Base-by-base conservation (phyloP, 179 eudicot genomes). In the Silene coronaria region DNA sequence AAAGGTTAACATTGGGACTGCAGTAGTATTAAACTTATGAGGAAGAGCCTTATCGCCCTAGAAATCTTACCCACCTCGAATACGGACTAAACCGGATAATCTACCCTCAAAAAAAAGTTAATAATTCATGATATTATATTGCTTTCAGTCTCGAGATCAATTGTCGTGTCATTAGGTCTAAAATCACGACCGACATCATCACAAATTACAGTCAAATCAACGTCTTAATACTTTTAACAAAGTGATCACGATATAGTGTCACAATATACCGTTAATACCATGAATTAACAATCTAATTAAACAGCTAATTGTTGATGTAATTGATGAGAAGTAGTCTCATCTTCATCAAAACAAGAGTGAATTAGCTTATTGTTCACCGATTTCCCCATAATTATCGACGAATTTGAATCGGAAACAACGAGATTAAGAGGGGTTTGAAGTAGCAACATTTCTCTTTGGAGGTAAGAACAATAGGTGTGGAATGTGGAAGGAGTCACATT, bases 401-500 rank as follows among this genome's bases (percentile, higher is more conserved):
- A 45, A 73, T 70, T 75, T 24, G 85, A 65, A 17, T 77, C 73
- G 16, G 81, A 59, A 62, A 58, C 42, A n/a, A 70, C 63, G 24
- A 73, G 46, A 45, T 63, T 70, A 22, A 76, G 72, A 66, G 88
- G 82, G 65, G 77, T 58, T 67, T 76, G 86, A 5, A 74, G 79
- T 14, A 85, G 48, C 78, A 86, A 46, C 90, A 89, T 88, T 68
- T 89, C 89, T 78, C 82, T 82, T 77, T 85, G 86, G 10, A 89
- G 88, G 72, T 86, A 82, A 42, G 84, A 86, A 67, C 85, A 89
- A 38, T 88, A 89, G 42, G 82, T 77, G 62, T 89, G 81, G 66
- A 86, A 89, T 73, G 93, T 89, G 66, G 82, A 65, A 8, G 91
- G 93, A 30, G 91, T 88, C 76, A 89, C 91, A 74, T 89, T 89